A percentile compares a stretch with the other conserved stretches of the same genome.
Evolutionary conservation across 495 filamentous ascomycete genomes (phyloP).

Genomic region (Halenospora varia): DNA sequence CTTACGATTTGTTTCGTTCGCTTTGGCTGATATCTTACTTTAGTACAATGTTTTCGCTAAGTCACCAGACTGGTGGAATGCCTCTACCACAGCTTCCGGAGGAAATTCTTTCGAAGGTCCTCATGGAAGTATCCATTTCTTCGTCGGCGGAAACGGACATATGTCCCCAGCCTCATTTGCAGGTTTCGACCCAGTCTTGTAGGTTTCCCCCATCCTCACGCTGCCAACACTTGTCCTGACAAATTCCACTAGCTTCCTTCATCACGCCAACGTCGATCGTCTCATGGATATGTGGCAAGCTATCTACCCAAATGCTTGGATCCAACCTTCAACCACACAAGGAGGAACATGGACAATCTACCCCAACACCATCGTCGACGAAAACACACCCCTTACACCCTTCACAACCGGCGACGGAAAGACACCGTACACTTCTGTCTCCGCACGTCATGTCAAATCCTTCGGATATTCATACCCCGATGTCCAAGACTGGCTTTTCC

Average conservation of each 20-base stretch:
- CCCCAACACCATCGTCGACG: constrained; percentile 26
- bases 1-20: background rate
- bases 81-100: constrained; percentile 33
- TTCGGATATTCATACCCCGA: constrained; percentile 13
- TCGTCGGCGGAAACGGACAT: constrained; percentile 54
- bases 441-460: background rate
- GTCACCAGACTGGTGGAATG: constrained; percentile 53
- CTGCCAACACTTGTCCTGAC: background rate
- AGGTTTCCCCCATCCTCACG: background rate
- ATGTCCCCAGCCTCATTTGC: constrained; percentile 60
- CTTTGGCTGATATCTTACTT: constrained; percentile 31
- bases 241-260: constrained; percentile 53
- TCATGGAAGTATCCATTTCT: constrained; percentile 56
- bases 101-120: constrained; percentile 52
- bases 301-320: constrained; percentile 52
- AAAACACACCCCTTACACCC: constrained; percentile 38
- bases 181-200: constrained; percentile 67
- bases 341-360: constrained; percentile 47
- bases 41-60: constrained; percentile 47
- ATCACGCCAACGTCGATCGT: constrained; percentile 61
- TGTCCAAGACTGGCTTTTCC: constrained; percentile 1
- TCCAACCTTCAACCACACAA: constrained; percentile 41
- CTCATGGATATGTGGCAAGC: constrained; percentile 69
- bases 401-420: constrained; percentile 30
- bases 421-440: background rate